A percentile compares a stretch with the other conserved stretches of the same genome.
These are phyloP conservation scores for Xylariales sp. DNA, from an alignment of 2,329 filamentous ascomycete genomes.

Conservation along the genomic window DNA sequence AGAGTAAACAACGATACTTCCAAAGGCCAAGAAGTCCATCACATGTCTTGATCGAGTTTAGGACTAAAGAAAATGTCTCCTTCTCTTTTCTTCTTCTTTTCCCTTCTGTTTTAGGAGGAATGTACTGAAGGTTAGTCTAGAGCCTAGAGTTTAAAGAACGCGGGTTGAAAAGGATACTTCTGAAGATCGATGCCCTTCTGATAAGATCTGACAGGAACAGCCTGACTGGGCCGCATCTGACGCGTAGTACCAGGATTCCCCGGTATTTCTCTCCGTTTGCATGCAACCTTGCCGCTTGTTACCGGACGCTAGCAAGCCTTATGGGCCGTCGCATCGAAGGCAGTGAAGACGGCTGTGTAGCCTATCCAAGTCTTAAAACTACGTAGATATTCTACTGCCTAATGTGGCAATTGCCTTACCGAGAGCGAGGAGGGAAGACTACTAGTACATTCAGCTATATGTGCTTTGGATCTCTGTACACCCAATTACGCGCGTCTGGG, in stretches of 20 bases:
- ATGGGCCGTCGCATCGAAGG: not conserved
- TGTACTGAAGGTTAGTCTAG: not conserved
- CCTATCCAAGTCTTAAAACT: not conserved
- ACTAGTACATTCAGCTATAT: not conserved
- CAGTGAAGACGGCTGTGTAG: slow-evolving; percentile 2
- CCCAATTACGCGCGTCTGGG: slow-evolving; percentile 19
- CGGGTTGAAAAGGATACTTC: not conserved
- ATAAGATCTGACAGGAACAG: slow-evolving; percentile 33
- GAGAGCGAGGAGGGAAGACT: slow-evolving; percentile 13
- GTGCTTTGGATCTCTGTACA: slow-evolving; percentile 20
- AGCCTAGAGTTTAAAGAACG: not conserved
- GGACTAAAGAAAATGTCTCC: slow-evolving; percentile 24
- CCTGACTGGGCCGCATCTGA: slow-evolving; percentile 35
- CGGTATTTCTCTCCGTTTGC: slow-evolving; percentile 30
- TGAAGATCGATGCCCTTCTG: slow-evolving; percentile 27
- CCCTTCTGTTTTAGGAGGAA: too few species aligned
- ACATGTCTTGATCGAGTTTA: slow-evolving; percentile 22
- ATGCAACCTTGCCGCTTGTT: slow-evolving; percentile 23
- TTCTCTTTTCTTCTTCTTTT: not conserved
- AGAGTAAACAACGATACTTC: slow-evolving; percentile 23
- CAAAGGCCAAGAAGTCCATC: slow-evolving; percentile 11
- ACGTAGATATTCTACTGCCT: slow-evolving; percentile 1
- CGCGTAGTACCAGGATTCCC: slow-evolving; percentile 30
- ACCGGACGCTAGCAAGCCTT: slow-evolving; percentile 24
- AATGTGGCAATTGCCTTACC: slow-evolving; percentile 17